Percentiles rank a stretch among this genome's conserved stretches.
Conservation (phyloP, 371 early-diverging fungal genomes). For the Gilbertella persicaria region DNA sequence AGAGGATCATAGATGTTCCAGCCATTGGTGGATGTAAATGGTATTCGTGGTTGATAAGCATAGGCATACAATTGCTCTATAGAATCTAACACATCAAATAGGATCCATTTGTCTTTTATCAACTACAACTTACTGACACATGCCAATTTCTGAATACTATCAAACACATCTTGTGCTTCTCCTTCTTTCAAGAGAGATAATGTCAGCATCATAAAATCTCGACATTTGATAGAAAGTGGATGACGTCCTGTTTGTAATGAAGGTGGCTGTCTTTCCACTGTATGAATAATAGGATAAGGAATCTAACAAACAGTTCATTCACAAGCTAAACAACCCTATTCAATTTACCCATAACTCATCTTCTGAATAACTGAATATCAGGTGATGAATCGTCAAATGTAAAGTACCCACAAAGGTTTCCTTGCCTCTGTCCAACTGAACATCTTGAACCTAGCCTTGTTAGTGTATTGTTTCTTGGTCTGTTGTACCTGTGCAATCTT, state of each 20-base stretch:
- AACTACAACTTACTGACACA: conserved; percentile 59
- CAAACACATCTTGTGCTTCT: conserved; percentile 78
- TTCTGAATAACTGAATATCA: conserved; percentile 69
- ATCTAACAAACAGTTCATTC: conserved; percentile 48
- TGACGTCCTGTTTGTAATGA: conserved; percentile 49
- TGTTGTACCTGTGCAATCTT: conserved; percentile 46
- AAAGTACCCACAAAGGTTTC: conserved; percentile 65
- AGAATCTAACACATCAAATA: conserved; percentile 42
- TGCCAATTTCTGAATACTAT: conserved; percentile 72
- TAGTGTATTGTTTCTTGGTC: background rate
- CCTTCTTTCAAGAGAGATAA: conserved; percentile 69
- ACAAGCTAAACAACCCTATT: background rate
- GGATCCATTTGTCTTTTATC: background rate
- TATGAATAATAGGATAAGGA: conserved; percentile 83
- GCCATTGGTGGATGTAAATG: conserved; percentile 51
- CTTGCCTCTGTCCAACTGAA: conserved; percentile 62
- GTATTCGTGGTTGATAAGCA: conserved; percentile 60
- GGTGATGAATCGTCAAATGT: conserved; percentile 78
- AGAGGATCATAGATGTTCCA: conserved; percentile 80
- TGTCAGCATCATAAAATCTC: conserved; percentile 79
- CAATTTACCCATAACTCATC: conserved; percentile 71
- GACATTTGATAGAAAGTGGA: conserved; percentile 71
- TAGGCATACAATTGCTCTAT: conserved; percentile 85
- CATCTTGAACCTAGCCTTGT: conserved; percentile 57
- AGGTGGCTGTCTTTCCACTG: conserved; percentile 71